Base-by-base conservation (phyloP, 2,329 filamentous ascomycete species). In the Calonectria multiphialidica region DNA sequence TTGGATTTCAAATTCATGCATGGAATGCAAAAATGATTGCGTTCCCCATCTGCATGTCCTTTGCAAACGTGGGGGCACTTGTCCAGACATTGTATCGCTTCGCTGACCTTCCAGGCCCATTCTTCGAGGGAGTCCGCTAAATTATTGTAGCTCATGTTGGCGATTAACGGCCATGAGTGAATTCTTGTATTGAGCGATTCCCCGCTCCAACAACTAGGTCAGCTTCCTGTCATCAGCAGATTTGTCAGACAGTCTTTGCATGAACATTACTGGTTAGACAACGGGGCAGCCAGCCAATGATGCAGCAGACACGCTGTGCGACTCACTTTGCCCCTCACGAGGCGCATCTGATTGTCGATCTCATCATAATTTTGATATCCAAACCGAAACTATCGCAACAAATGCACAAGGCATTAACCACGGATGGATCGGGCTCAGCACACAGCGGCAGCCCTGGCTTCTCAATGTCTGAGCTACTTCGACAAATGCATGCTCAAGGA, bases 71-170 rank as follows among this genome's bases (percentile, higher is more conserved):
- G 64, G 9, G 64, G 64, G 30, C 64, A 66, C 35, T 18, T 33
- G 28, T 37, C 18, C 37, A 57, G 13, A 30, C 35, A 45, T 53
- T 44, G 47, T 5, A 66, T 66, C 8, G n/a, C 49, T n/a, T 72
- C 66, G 37, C 62, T 59, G n/a, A 53, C 62, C n/a, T 45, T 68
- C 59, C 59, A 61, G 42, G 66, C 44, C 12, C 53, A 61, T 25
- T n/a, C 42, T 40, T 61, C 40, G 42, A 68, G 66, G 37, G 12
- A 42, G 10, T 66, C 64, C 18, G 45, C 18, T 12, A 33, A 40
- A 25, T 21, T 40, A 45, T n/a, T 21, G 37, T n/a, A 13, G 44
- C 28, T 44, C 45, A 64, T 47, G 16, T 18, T 65, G 25, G 40
- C 16, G 21, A 45, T 55, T 6, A 23, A 13, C 13, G 53, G 35